These are phyloP conservation scores for Xylaria sp. DNA, from an alignment of 495 filamentous ascomycete species.

Conservation along the genomic window DNA sequence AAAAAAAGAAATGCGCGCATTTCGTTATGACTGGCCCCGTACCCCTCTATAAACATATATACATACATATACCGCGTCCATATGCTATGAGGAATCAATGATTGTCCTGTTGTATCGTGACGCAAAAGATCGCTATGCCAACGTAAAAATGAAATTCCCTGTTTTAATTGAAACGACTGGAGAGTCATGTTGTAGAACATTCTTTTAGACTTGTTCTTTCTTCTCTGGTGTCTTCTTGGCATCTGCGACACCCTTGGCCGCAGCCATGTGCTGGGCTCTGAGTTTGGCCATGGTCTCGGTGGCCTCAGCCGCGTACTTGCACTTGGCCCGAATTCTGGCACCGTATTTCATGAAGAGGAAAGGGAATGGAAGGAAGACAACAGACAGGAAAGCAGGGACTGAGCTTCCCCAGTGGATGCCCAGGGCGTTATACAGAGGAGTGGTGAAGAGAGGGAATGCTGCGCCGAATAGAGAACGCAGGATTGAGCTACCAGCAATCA, in stretches of 20 bases:
- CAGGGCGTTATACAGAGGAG: conserved; percentile 74
- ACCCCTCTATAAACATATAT: conserved; percentile 23
- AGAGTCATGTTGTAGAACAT: conserved; percentile 10
- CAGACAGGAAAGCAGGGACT: conserved; percentile 77
- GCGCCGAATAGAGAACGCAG: conserved; percentile 70
- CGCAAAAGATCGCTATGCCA: conserved; percentile 26
- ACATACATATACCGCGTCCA: conserved; percentile 16
- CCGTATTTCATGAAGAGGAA: conserved; percentile 85
- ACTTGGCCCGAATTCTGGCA: conserved; percentile 65
- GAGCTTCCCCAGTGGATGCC: conserved; percentile 83
- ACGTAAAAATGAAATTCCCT: background rate
- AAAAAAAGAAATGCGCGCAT: conserved; percentile 18
- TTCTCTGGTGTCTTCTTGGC: conserved; percentile 14
- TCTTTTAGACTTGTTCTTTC: conserved; percentile 19
- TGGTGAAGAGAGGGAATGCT: conserved; percentile 86
- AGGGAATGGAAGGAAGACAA: conserved; percentile 79
- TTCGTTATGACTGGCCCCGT: conserved; percentile 11
- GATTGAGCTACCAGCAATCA: conserved; percentile 71
- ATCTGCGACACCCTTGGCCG: conserved; percentile 15
- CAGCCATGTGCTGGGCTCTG: conserved; percentile 31
- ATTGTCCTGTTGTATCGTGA: conserved; percentile 21
- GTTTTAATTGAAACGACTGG: conserved; percentile 9
- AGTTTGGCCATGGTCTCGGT: conserved; percentile 57
- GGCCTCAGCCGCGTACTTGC: conserved; percentile 78
- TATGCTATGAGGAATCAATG: conserved; percentile 10